Conservation (phyloP, 192 early-diverging fungal genomes). For the Allomyces macrogynus region DNA sequence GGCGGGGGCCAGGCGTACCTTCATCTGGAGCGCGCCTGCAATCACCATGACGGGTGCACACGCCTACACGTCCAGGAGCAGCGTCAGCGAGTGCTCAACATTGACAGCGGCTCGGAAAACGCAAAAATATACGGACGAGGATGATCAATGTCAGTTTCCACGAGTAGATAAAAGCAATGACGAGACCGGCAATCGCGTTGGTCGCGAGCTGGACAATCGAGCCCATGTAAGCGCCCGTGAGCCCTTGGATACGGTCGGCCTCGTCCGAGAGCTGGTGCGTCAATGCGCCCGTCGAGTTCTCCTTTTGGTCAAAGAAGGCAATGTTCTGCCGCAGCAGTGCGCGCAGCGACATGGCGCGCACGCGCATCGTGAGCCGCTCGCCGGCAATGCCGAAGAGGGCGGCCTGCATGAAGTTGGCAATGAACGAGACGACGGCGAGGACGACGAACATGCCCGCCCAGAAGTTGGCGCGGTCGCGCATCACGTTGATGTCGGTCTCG, state of each 20-base stretch:
- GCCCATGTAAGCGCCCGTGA: slow-evolving; percentile 8
- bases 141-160: slow-evolving; percentile 74
- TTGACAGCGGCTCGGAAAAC: too few species aligned
- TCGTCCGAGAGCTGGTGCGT: slow-evolving; percentile 53
- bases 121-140: slow-evolving; percentile 6
- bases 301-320: slow-evolving; percentile 62
- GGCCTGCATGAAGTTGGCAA: slow-evolving; percentile 27
- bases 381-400: slow-evolving; percentile 40
- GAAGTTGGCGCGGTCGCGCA: slow-evolving; percentile 18
- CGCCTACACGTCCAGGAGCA: not conserved
- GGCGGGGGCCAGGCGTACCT: slow-evolving; percentile 2
- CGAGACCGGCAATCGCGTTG: slow-evolving; percentile 15
- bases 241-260: slow-evolving; percentile 20
- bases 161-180: slow-evolving; percentile 46
- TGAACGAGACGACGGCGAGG: slow-evolving; percentile 33
- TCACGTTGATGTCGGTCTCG: slow-evolving; percentile 10
- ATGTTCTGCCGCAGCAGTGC: slow-evolving; percentile 71
- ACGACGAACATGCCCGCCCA: slow-evolving; percentile 26
- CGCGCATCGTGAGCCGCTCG: slow-evolving; percentile 44
- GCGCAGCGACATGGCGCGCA: slow-evolving; percentile 43
- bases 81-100: too few species aligned
- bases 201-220: slow-evolving; percentile 9
- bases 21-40: slow-evolving; percentile 28
- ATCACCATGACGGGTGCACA: slow-evolving; percentile 36
- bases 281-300: slow-evolving; percentile 56